phyloP scores from a whole-genome alignment of 495 filamentous ascomycete genomes.

The Cryomyces antarcticus region DNA sequence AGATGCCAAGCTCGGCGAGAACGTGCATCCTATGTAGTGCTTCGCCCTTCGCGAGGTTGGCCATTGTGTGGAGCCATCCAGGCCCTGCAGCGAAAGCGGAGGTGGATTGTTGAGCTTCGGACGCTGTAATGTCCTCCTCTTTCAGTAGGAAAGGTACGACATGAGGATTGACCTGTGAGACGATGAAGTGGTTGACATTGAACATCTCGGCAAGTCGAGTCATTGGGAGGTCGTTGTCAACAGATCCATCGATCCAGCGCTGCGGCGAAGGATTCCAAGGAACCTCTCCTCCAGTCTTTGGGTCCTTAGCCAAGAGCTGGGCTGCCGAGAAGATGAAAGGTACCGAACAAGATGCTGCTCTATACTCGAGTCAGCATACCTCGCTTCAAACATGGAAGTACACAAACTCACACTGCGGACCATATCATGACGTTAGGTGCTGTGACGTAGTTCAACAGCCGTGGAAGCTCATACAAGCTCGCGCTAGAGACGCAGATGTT shows the following conservation, averaged over 20 bases:
- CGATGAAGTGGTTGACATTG: constrained; percentile 96
- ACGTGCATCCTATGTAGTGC: constrained; percentile 62
- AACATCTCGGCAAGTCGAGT: constrained; percentile 83
- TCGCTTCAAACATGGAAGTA: not conserved
- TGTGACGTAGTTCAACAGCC: constrained; percentile 80
- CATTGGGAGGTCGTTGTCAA: constrained; percentile 90
- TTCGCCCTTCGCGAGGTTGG: constrained; percentile 63
- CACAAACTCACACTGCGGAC: constrained; percentile 61
- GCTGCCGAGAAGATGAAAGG: constrained; percentile 67
- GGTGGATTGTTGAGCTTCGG: constrained; percentile 18
- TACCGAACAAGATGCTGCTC: constrained; percentile 80
- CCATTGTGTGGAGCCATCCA: constrained; percentile 46
- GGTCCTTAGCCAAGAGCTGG: constrained; percentile 66
- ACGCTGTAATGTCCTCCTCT: constrained; percentile 30
- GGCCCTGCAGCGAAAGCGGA: constrained; percentile 20
- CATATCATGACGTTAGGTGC: constrained; percentile 87
- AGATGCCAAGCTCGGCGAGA: constrained; percentile 62
- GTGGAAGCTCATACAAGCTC: constrained; percentile 67
- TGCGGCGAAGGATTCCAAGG: constrained; percentile 72
- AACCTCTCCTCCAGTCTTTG: constrained; percentile 51
- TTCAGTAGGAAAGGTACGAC: constrained; percentile 70
- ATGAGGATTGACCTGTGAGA: constrained; percentile 90
- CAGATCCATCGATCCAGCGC: constrained; percentile 80
- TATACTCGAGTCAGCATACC: constrained; percentile 15
- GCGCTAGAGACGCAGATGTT: constrained; percentile 86